Conservation (phyloP, 208 protist species). For the Acanthamoeba royreba region DNA sequence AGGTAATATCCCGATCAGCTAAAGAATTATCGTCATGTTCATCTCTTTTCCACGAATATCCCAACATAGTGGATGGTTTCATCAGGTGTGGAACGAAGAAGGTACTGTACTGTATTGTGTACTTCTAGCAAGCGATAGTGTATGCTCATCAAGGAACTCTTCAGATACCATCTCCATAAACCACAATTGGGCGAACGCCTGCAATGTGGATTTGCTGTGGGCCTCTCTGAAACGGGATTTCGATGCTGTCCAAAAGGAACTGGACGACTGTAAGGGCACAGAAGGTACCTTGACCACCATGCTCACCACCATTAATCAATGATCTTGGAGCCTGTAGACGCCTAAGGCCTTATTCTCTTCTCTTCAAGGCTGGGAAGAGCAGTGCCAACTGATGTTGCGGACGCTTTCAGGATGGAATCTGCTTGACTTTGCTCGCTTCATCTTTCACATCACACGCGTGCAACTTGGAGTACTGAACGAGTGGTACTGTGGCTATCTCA, state of each 20-base stretch:
- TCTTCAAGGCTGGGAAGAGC: constrained; percentile 36
- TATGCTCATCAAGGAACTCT: too few relatives aligned
- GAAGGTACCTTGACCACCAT: background rate
- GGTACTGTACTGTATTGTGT: background rate
- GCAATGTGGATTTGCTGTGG: constrained; percentile 28
- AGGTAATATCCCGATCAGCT: background rate
- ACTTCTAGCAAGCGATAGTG: too few relatives aligned
- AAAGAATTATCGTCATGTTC: background rate
- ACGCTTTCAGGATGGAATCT: constrained; percentile 16
- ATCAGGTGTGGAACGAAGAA: constrained; percentile 26
- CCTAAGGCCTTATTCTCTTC: background rate
- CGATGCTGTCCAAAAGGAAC: background rate
- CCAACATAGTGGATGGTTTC: constrained; percentile 18
- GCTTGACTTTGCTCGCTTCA: background rate
- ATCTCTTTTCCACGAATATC: too few relatives aligned
- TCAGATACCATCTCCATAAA: constrained; percentile 35
- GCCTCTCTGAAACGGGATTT: background rate
- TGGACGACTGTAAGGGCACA: constrained; percentile 36
- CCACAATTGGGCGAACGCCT: constrained; percentile 40
- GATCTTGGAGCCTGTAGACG: too few relatives aligned
- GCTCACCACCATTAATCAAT: background rate
- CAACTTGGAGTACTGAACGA: background rate
- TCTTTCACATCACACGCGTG: background rate
- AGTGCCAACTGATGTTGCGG: background rate
- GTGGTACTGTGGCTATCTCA: background rate